These are phyloP conservation scores for Trichomonascaceae sp. DNA, from an alignment of 1,139 yeast genomes.

Conservation along the genomic window DNA sequence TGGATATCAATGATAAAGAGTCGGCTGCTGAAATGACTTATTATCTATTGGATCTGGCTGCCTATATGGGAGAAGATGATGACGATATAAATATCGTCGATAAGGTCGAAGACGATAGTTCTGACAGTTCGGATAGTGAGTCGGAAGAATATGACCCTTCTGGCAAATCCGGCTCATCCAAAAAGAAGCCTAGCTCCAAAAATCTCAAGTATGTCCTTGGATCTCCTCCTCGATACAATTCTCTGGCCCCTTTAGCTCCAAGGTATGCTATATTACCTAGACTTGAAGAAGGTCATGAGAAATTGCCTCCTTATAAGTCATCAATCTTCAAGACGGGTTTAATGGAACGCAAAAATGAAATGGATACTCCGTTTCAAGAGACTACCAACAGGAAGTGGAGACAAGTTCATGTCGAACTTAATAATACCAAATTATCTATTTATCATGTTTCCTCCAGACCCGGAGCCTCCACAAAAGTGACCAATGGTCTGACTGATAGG, in stretches of 20 bases:
- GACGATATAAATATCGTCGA: constrained; percentile 6
- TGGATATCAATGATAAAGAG: constrained; percentile 5
- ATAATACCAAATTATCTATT: constrained; percentile 51
- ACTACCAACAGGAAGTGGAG: constrained; percentile 47
- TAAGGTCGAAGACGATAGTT: constrained; percentile 8
- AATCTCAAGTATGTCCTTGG: neutral
- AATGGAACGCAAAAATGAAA: constrained; percentile 32
- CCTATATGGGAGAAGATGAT: constrained; percentile 5
- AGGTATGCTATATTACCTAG: constrained; percentile 28
- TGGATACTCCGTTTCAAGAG: constrained; percentile 30
- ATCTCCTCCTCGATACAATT: constrained; percentile 24
- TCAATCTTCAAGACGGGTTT: constrained; percentile 29
- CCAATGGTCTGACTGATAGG: constrained; percentile 6
- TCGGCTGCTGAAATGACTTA: constrained; percentile 3
- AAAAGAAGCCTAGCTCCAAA: neutral
- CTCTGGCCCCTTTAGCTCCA: constrained; percentile 25
- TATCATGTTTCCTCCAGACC: constrained; percentile 27
- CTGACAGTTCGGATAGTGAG: constrained; percentile 8
- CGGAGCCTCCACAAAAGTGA: constrained; percentile 1
- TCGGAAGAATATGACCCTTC: neutral
- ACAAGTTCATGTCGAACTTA: constrained; percentile 47
- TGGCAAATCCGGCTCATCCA: constrained; percentile 1
- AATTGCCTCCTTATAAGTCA: constrained; percentile 32
- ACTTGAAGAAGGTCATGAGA: constrained; percentile 31
- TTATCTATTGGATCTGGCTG: constrained; percentile 7